phyloP scores from a whole-genome alignment of 768 basidiomycete genomes.

The Chalciporus pseudorubinellus region DNA sequence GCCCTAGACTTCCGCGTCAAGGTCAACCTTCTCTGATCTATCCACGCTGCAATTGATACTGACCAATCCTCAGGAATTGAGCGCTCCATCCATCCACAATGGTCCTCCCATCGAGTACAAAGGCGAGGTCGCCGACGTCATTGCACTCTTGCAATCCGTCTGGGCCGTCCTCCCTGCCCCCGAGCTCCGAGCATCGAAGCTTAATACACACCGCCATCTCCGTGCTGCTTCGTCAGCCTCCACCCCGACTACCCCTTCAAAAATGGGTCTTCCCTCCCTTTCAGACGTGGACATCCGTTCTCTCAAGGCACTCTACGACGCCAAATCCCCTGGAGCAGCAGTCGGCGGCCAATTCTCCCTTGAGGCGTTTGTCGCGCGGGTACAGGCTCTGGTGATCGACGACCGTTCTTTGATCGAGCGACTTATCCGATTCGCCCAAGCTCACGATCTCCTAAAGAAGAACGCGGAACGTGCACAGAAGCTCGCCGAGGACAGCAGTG shows the following conservation, averaged over 20 bases:
- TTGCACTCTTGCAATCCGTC: conserved; percentile 63
- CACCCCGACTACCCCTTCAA: conserved; percentile 31
- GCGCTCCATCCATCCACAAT: conserved; percentile 19
- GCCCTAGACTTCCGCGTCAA: conserved; percentile 39
- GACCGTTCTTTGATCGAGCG: conserved; percentile 83
- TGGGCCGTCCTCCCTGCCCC: conserved; percentile 85
- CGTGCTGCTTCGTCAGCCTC: conserved; percentile 45
- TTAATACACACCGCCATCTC: conserved; percentile 46
- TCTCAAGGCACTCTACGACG: conserved; percentile 76
- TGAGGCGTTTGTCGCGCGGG: conserved; percentile 73
- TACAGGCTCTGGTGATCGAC: conserved; percentile 80
- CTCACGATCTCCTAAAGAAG: conserved; percentile 87
- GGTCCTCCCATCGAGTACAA: conserved; percentile 31
- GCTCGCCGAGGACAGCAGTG: conserved; percentile 77
- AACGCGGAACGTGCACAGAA: conserved; percentile 92
- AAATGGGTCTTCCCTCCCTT: conserved; percentile 47
- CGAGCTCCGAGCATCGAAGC: conserved; percentile 72
- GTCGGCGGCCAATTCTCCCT: conserved; percentile 51
- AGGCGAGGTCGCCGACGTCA: conserved; percentile 53
- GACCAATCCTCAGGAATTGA: conserved; percentile 21
- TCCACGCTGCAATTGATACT: background rate
- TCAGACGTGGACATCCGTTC: conserved; percentile 86
- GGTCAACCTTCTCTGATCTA: conserved; percentile 22
- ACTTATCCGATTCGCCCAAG: conserved; percentile 79
- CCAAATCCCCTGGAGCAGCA: conserved; percentile 31